Evolutionary conservation across 176 grass and related monocot species (phyloP).

Genomic region (Rhynchospora breviuscula): DNA sequence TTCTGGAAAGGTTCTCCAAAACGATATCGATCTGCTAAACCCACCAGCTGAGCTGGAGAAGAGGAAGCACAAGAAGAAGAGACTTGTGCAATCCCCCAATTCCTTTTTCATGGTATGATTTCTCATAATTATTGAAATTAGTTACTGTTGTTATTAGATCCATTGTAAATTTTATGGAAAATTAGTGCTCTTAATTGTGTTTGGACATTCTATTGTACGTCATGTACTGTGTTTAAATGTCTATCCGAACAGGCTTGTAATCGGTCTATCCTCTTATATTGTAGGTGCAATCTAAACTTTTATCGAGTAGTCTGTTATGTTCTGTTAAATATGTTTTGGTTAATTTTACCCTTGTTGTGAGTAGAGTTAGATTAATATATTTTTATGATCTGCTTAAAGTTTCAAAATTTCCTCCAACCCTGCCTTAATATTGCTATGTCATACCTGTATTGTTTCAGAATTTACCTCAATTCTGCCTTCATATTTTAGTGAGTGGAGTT

Average conservation of each 20-base stretch:
- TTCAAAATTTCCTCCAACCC: not conserved
- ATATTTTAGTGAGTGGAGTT: not conserved
- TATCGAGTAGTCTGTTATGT: not conserved
- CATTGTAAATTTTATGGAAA: not conserved
- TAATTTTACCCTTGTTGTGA: not conserved
- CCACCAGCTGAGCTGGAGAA: constrained; percentile 77
- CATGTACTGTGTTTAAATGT: not conserved
- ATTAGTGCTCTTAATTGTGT: not conserved
- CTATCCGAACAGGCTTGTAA: not conserved
- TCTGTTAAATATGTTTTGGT: not conserved
- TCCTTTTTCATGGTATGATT: constrained; percentile 69
- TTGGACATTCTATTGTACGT: not conserved
- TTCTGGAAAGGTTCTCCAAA: constrained; percentile 51
- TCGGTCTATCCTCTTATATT: not conserved
- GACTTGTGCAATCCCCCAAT: constrained; percentile 80
- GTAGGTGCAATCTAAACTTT: not conserved
- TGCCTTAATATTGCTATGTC: not conserved
- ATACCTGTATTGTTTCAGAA: not conserved
- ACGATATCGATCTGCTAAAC: constrained; percentile 87
- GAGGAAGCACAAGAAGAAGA: constrained; percentile 90
- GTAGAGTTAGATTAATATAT: no score
- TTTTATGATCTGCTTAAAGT: not conserved
- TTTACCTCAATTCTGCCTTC: not conserved
- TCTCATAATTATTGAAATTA: not conserved
- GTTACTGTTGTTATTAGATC: not conserved